Evolutionary conservation across 768 basidiomycete genomes (phyloP), one percentile per base, ranked within the genome.

Genomic region (Kwoniella dejecticola): DNA sequence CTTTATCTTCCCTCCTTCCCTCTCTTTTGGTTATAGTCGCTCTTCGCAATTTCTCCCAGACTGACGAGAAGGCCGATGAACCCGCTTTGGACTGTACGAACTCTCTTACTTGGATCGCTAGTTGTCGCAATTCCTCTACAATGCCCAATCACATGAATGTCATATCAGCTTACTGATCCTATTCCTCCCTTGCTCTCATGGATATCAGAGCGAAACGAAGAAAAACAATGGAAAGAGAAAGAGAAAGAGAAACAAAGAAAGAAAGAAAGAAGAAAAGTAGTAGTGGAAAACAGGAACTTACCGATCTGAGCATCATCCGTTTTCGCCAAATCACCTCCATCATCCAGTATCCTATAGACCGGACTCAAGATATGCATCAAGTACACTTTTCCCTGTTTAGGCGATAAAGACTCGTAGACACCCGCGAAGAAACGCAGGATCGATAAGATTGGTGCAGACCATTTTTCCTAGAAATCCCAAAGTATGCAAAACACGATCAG

Each of bases 401-500:
- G 74, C 0, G 87, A 85, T 83, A 98, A 85, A 70, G 85, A 79
- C 1, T 88, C 85, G 2, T 85, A 80, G 86, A 96, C 91, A 0
- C 92, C 94, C 0, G 93, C 96, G 69, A 98, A 96, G 88, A 92
- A 96, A 15, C 90, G 87, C 45, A 99, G 77, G 41, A 88, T 85
- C 0, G 91, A 85, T 1, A 88, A 78, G 0, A 92, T 89, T 60
- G 91, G 89, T 27, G 88, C 84, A 3, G 86, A 82, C 92, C 95
- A 98, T 71, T 88, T 88, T 0, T 82, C 80, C 91, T 96, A 21
- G 33, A 58, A 19, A 13, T 8, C 6, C 10, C 11, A 42, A 42
- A 42, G 57, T 19, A 13, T n/a, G 17, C 10, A 42, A 42, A 42
- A 42, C 3, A 42, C 53, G n/a, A 19, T 40, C n/a, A 46, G 30